These are phyloP conservation scores for Oxyria digyna DNA, from an alignment of 148 eudicot genomes.

Conservation along the genomic window DNA sequence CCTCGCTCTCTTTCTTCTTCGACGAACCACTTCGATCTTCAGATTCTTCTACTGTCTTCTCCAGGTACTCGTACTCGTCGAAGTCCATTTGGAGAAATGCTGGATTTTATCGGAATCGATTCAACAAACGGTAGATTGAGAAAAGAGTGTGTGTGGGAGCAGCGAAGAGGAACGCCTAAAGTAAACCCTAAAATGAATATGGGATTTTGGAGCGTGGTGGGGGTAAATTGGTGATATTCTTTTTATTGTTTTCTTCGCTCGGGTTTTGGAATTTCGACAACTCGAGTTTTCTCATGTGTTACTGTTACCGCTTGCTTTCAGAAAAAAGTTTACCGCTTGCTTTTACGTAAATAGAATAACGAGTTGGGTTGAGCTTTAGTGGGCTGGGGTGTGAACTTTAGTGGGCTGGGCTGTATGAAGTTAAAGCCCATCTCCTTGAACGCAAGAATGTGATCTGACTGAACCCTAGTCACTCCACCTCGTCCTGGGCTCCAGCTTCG, in stretches of 20 bases:
- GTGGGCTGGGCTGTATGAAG: no score
- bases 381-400: no score
- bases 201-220: background rate
- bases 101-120: background rate
- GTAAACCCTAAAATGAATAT: background rate
- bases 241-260: background rate
- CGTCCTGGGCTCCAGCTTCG: no score
- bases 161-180: background rate
- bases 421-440: no score
- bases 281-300: no score
- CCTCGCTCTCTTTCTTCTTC: conserved; percentile 22
- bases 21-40: conserved; percentile 18
- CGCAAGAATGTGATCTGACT: no score
- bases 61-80: conserved; percentile 95
- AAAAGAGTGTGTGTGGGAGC: background rate
- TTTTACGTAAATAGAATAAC: no score
- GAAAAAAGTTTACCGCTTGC: no score
- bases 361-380: no score
- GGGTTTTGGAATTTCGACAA: background rate
- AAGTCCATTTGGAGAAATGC: conserved; percentile 38
- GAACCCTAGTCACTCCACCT: no score
- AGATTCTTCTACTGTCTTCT: conserved; percentile 56
- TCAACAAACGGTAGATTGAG: background rate
- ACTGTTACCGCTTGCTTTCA: no score
- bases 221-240: background rate